Percentiles rank a stretch among this genome's conserved stretches.
Evolutionary conservation across 108 stramenopile species (phyloP).

Genomic region (Pseudonitzschia pungens): DNA sequence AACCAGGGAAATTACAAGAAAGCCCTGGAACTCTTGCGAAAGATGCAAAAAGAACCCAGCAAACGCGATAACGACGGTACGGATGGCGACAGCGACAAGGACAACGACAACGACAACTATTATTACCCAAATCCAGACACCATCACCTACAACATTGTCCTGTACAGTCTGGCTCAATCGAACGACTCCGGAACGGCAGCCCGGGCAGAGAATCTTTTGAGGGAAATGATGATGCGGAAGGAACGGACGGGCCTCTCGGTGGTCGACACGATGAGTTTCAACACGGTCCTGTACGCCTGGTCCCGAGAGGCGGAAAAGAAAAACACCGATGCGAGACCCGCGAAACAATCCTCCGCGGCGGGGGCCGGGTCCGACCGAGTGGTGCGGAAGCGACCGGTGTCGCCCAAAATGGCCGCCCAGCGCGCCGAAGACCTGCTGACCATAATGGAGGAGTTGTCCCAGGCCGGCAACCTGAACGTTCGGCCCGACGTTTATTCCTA

Average conservation of each 20-base stretch:
- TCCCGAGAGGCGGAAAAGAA: conserved; percentile 18
- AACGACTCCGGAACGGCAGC: conserved; percentile 22
- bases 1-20: conserved; percentile 28
- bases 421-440: conserved; percentile 41
- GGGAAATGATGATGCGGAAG: conserved; percentile 35
- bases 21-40: conserved; percentile 31
- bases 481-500: conserved; percentile 59
- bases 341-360: background rate
- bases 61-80: background rate
- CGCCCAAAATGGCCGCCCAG: conserved; percentile 15
- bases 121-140: conserved; percentile 43
- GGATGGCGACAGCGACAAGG: background rate
- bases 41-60: conserved; percentile 30
- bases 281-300: conserved; percentile 67
- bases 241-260: conserved; percentile 3
- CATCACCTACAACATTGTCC: conserved; percentile 70
- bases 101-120: conserved; percentile 13
- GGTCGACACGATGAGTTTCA: conserved; percentile 63
- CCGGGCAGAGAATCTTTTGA: conserved; percentile 37
- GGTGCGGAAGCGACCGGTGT: background rate
- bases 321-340: background rate
- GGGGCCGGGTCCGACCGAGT: no score
- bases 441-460: conserved; percentile 47
- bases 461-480: conserved; percentile 50
- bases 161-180: conserved; percentile 44